phyloP scores from a whole-genome alignment of 2,329 filamentous ascomycete genomes.

The Arthrinium phaeospermum region DNA sequence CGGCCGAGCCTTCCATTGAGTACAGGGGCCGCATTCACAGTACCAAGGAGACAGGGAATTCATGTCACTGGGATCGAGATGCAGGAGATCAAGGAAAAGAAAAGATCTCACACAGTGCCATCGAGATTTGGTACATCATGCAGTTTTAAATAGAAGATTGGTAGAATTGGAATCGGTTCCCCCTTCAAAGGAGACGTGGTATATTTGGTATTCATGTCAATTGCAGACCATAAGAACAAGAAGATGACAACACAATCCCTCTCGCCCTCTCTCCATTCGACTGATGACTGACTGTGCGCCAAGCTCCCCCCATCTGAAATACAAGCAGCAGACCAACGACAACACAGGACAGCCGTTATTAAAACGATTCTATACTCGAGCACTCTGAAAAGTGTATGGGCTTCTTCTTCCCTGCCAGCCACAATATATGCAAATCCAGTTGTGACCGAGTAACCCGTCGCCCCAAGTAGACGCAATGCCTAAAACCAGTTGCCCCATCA shows the following conservation, averaged over 20 bases:
- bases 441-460: conserved; percentile 3
- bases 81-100: neutral
- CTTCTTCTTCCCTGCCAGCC: neutral
- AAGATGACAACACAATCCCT: neutral
- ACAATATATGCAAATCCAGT: conserved; percentile 9
- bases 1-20: too few species aligned
- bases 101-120: neutral
- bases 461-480: neutral
- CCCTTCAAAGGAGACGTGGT: neutral
- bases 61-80: neutral
- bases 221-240: neutral
- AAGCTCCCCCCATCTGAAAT: neutral
- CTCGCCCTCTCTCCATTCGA: neutral
- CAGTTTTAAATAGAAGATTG: neutral
- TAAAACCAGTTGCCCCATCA: neutral
- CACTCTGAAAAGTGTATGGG: neutral
- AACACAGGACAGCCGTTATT: neutral
- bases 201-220: conserved; percentile 14
- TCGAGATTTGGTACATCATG: neutral
- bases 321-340: neutral
- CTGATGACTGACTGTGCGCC: conserved; percentile 4
- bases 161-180: neutral
- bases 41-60: neutral
- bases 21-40: neutral
- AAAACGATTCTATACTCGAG: neutral